A percentile compares a stretch with the other conserved stretches of the same genome.
Conservation (phyloP, 2,329 filamentous ascomycete genomes). For the Colletotrichum shisoi region DNA sequence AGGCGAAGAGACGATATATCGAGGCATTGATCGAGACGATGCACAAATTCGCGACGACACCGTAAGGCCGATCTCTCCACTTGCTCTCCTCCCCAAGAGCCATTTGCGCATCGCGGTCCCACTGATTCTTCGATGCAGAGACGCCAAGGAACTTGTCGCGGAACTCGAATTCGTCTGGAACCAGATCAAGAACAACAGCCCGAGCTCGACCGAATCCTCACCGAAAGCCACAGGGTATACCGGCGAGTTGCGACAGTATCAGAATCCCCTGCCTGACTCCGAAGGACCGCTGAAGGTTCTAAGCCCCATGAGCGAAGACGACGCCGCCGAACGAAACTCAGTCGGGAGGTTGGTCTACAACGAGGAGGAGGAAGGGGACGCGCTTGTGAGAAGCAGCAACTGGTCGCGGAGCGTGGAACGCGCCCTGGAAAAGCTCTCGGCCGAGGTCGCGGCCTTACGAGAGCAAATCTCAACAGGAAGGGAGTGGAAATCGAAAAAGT, state of each 20-base stretch:
- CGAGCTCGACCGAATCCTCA: slow-evolving; percentile 67
- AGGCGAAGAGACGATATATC: slow-evolving; percentile 94
- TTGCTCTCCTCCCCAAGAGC: not conserved
- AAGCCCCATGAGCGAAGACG: slow-evolving; percentile 85
- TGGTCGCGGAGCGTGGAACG: slow-evolving; percentile 87
- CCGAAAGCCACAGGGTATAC: slow-evolving; percentile 55
- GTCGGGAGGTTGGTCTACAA: slow-evolving; percentile 56
- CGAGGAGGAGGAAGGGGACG: slow-evolving; percentile 56
- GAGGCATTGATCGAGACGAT: slow-evolving; percentile 94
- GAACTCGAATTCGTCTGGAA: slow-evolving; percentile 99
- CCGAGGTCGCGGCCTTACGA: slow-evolving; percentile 88
- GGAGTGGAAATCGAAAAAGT: slow-evolving; percentile 72
- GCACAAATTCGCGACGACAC: slow-evolving; percentile 91
- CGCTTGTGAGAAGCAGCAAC: slow-evolving; percentile 58
- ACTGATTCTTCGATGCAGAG: slow-evolving; percentile 53
- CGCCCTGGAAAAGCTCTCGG: slow-evolving; percentile 86
- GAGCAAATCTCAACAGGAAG: slow-evolving; percentile 86
- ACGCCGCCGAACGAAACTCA: slow-evolving; percentile 69
- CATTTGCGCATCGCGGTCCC: slow-evolving; percentile 12
- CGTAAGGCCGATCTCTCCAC: slow-evolving; percentile 57
- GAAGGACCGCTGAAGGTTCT: slow-evolving; percentile 73
- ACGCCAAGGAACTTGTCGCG: slow-evolving; percentile 84
- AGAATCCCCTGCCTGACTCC: slow-evolving; percentile 58
- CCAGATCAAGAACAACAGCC: slow-evolving; percentile 88
- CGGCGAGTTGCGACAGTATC: slow-evolving; percentile 55